phyloP scores from a whole-genome alignment of 2,329 filamentous ascomycete genomes.

The Fusarium austroafricanum region DNA sequence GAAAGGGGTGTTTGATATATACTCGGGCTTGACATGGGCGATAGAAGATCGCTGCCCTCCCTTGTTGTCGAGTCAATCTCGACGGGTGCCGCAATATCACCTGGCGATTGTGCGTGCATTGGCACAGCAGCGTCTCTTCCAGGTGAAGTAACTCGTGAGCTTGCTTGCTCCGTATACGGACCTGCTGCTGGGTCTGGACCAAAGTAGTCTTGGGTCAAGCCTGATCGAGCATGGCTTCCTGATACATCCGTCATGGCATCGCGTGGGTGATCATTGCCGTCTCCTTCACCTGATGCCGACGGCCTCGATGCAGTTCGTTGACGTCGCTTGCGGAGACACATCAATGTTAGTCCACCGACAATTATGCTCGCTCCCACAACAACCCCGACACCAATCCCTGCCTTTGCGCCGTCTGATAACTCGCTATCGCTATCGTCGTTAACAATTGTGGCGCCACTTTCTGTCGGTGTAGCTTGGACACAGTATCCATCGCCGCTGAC shows the following conservation, averaged over 20 bases:
- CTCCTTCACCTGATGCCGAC: slow-evolving; percentile 27
- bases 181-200: slow-evolving; percentile 59
- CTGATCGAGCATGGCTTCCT: slow-evolving; percentile 46
- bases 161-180: slow-evolving; percentile 58
- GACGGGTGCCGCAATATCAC: slow-evolving; percentile 63
- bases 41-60: slow-evolving; percentile 31
- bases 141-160: slow-evolving; percentile 48
- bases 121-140: slow-evolving; percentile 56
- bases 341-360: slow-evolving; percentile 59
- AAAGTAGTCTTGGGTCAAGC: slow-evolving; percentile 56
- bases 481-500: slow-evolving; percentile 54
- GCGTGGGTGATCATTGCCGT: slow-evolving; percentile 34
- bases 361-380: slow-evolving; percentile 57
- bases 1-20: slow-evolving; percentile 38
- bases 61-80: slow-evolving; percentile 61
- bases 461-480: slow-evolving; percentile 51
- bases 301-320: slow-evolving; percentile 32
- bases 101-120: slow-evolving; percentile 58
- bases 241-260: slow-evolving; percentile 52
- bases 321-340: slow-evolving; percentile 56
- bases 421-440: slow-evolving; percentile 41
- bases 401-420: slow-evolving; percentile 64
- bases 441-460: slow-evolving; percentile 48
- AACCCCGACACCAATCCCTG: slow-evolving; percentile 67
- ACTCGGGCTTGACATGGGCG: slow-evolving; percentile 37